Evolutionary conservation across 78 protist species (phyloP), one percentile per base, ranked within the genome.

Genomic region (Pelomyxa schiedti): DNA sequence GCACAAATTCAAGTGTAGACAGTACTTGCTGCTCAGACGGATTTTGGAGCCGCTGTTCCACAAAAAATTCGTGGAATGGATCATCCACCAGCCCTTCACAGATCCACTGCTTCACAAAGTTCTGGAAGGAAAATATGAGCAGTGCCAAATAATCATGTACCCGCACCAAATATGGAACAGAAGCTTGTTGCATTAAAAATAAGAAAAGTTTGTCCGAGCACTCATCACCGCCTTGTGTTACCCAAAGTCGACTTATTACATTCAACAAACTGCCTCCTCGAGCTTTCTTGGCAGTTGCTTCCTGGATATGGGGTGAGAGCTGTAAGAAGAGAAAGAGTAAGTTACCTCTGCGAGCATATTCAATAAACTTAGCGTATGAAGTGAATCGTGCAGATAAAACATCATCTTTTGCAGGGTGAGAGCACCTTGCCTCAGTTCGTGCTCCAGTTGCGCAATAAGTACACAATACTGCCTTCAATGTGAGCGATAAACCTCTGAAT

Each of bases 81-180:
- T 92, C 96, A 5, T 28, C 7, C 47, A 80, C 40, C 1, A 28
- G 9, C 22, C 96, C 96, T 24, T 32, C 63, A 41, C 71, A 68
- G 1, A 92, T 28, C 96, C 96, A 92, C 24, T 26, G 53, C 6
- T 28, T 32, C 2, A 92, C 72, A 85, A 85, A n/a, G n/a, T n/a
- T n/a, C n/a, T n/a, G n/a, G n/a, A n/a, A n/a, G n/a, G n/a, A n/a
- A n/a, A n/a, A n/a, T n/a, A n/a, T n/a, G n/a, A n/a, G n/a, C n/a
- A n/a, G n/a, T n/a, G n/a, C n/a, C n/a, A n/a, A n/a, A n/a, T n/a
- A n/a, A n/a, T n/a, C n/a, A n/a, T n/a, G n/a, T n/a, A n/a, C n/a
- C n/a, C n/a, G 77, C 32, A n/a, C 77, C 69, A 90, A 71, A 69
- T 75, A 82, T 28, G 96, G 96, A 42, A 1, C 53, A 0, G 78